Base-by-base conservation (phyloP, 208 protist genomes). In the Wallacemonas sp. region DNA sequence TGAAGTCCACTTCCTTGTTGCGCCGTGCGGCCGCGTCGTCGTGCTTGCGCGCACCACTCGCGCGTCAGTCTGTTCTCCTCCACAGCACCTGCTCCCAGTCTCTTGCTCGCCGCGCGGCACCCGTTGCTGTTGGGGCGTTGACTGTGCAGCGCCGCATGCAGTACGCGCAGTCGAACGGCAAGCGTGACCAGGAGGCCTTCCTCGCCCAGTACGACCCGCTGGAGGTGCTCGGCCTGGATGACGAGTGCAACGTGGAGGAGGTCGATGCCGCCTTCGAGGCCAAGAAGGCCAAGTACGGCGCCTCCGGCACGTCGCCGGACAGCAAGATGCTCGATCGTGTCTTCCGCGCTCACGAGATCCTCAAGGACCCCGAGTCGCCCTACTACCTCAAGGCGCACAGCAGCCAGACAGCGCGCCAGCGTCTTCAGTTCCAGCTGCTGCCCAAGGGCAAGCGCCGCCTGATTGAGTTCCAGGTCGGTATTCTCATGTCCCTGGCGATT, bases 161-260 rank as follows among this genome's bases (percentile, higher is more conserved):
- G 75, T 94, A 88, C 76, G 80, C 80, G n/a, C 83, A 87, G 75
- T 73, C 78, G 32, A 77, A 83, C 0, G 88, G 88, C 21, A 94
- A 94, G 80, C 80, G 88, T 14, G 80, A 84, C 16, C 88, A 94
- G 61, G 88, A 94, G 72, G 85, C 88, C 0, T 94, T 94, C 66
- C 81, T 94, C 12, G 75, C 85, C 16, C 88, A 94, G 74, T 94
- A 74, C 44, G 81, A 94, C 29, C 88, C 88, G 11, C 48, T 94
- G 29, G 85, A 94, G 12, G 85, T 94, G 33, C 76, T 94, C 1
- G 82, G 73, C 2, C 71, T 94, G 19, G 66, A 80, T 23, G 61
- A 82, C 3, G 79, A 83, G 21, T 90, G 88, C 81, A 82, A 63
- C 19, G 66, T 92, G n/a, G 85, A 89, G 52, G 80, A 94, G 12